Conservation (phyloP, 331 rosid species). For the Malus hybrid region DNA sequence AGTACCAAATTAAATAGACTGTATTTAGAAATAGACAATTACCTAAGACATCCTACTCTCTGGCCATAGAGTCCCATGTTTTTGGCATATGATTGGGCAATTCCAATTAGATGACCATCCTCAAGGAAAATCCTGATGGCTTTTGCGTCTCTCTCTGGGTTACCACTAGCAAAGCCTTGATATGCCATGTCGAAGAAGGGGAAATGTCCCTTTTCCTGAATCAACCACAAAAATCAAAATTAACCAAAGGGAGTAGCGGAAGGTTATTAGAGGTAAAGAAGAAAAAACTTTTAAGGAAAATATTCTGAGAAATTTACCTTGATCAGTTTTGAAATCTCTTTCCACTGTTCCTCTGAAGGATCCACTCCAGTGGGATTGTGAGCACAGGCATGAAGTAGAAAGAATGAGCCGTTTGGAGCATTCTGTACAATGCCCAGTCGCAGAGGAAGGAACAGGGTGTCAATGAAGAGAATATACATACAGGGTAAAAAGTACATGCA, state of each 20-base stretch:
- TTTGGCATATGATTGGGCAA: conserved; percentile 94
- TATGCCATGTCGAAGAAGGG: conserved; percentile 98
- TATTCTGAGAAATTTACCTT: conserved; percentile 36
- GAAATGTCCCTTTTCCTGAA: conserved; percentile 86
- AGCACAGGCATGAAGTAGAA: conserved; percentile 98
- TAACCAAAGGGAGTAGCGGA: neutral
- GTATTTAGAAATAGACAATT: conserved; percentile 10
- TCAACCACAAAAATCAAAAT: conserved; percentile 8
- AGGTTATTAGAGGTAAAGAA: neutral
- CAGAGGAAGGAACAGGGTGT: neutral
- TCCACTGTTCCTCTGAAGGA: conserved; percentile 94
- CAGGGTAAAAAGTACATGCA: neutral
- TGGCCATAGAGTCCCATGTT: conserved; percentile 99
- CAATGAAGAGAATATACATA: conserved; percentile 14
- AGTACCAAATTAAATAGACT: neutral
- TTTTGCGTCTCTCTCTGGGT: conserved; percentile 82
- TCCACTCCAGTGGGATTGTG: conserved; percentile 99
- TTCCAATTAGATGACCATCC: conserved; percentile 85
- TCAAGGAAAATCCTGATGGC: conserved; percentile 81
- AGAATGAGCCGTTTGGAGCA: conserved; percentile 94
- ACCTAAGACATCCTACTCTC: conserved; percentile 97
- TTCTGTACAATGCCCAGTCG: conserved; percentile 38
- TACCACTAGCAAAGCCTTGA: conserved; percentile 98
- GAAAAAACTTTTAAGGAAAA: neutral
- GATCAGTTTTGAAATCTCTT: conserved; percentile 72